phyloP scores from a whole-genome alignment of 331 rosid genomes.

The Acacia pycnantha region DNA sequence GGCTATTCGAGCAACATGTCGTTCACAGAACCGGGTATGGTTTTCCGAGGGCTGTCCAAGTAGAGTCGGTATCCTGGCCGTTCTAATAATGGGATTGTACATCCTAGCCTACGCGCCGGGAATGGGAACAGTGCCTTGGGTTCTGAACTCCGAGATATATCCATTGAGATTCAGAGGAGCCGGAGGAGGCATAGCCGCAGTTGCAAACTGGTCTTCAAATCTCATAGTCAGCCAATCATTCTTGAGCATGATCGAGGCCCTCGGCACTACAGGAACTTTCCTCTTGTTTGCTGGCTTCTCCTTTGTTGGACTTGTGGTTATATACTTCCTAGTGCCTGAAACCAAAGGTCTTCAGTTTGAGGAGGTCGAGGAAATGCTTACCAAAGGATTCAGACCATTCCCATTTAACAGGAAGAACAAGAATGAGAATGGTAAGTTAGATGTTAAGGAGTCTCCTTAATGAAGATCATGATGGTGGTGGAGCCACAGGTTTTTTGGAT shows the following conservation, averaged over 20 bases:
- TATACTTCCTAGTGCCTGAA: constrained; percentile 64
- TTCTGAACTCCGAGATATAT: constrained; percentile 78
- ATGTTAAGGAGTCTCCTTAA: not conserved
- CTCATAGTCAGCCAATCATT: constrained; percentile 66
- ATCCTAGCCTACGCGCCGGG: constrained; percentile 73
- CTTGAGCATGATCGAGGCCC: constrained; percentile 46
- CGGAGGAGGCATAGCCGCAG: constrained; percentile 88
- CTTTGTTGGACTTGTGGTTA: constrained; percentile 37
- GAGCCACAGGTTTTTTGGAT: not conserved
- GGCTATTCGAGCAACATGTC: constrained; percentile 35
- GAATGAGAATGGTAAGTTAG: not conserved
- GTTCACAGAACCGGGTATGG: constrained; percentile 43
- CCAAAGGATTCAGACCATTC: constrained; percentile 41
- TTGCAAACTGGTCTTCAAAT: constrained; percentile 71
- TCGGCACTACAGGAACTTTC: constrained; percentile 68
- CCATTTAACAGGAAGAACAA: constrained; percentile 14
- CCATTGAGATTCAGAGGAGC: constrained; percentile 73
- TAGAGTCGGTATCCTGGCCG: constrained; percentile 65
- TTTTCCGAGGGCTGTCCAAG: constrained; percentile 76
- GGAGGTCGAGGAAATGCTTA: constrained; percentile 65
- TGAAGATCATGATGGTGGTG: not conserved
- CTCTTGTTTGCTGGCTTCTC: constrained; percentile 73
- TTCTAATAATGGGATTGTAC: constrained; percentile 53
- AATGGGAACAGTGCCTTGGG: constrained; percentile 82
- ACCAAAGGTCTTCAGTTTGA: constrained; percentile 68